Base-by-base conservation (phyloP, 306 rosid species). In the Cicer yamashitae region DNA sequence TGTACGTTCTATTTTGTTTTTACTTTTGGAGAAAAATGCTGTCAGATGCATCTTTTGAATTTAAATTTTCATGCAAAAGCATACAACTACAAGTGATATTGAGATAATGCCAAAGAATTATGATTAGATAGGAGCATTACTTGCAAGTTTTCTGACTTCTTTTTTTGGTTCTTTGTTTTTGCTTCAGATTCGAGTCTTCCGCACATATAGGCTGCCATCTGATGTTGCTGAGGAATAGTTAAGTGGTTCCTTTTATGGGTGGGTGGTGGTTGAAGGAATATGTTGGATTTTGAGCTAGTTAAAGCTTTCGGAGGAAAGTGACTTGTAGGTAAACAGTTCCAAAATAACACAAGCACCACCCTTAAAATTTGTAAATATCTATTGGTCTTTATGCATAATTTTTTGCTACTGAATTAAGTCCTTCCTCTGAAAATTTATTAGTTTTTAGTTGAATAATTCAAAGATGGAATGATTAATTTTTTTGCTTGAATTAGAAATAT, bases 171-270 rank as follows among this genome's bases (percentile, higher is more conserved):
- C 38, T 67, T 67, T 54, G 53, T 38, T 67, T 74, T 79, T 69
- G 59, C 62, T 75, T 46, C 89, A 91, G 94, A 89, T 91, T 76
- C 94, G 94, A 30, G 90, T 84, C 60, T 84, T 85, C 48, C 89
- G 89, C 47, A 83, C 96, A 3, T 86, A 87, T 40, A 73, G 47
- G 68, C 39, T 80, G 67, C 87, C 84, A 7, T 72, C 88, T 40
- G 86, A 87, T 14, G 74, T 78, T 43, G 71, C 74, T 40, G 87
- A 71, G 77, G 84, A 79, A 69, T 79, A 75, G 81, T 37, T 43
- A 56, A 82, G 46, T 47, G 71, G 67, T 59, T 50, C 52, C 15
- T 65, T 58, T 52, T 61, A 45, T 25, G 48, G 52, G 13, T 34
- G 41, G 67, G 13, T 34, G 41, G 67, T n/a, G 20, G 70, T 60